Base-by-base conservation (phyloP, 2,329 filamentous ascomycete species). In the Colletotrichum camelliae region DNA sequence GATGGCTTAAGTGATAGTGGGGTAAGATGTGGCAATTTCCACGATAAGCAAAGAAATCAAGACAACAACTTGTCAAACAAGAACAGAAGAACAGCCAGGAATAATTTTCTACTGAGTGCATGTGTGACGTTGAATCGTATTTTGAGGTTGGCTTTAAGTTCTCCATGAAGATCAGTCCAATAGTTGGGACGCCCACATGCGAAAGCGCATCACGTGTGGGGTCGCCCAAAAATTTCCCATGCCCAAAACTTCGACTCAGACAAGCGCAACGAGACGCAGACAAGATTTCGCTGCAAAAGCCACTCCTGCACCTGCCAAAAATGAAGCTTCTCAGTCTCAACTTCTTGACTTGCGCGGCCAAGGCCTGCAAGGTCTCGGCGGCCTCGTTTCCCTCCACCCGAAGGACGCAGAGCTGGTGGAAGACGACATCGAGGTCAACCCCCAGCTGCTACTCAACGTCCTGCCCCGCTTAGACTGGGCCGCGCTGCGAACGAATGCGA, bases 271-370 rank as follows among this genome's bases (percentile, higher is more conserved):
- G 7, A 16, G 55, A 64, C 3, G 18, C 18, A 48, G 39, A 58
- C 65, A 33, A 69, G 37, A 43, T 31, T 35, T 66, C 27, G n/a
- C 31, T 58, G 27, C 31, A 58, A 24, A 65, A 5, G 58, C 2
- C n/a, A 29, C 37, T 18, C 29, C 37, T 15, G 16, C 39, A n/a
- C 37, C n/a, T 43, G 37, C 29, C 55, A 24, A 48, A 73, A 72
- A 99, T 99, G 97, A 98, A 98, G 86, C 89, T 98, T 77, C 92
- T 98, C 68, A 98, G 96, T 77, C 93, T 98, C 81, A 98, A 98
- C 87, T 99, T 99, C 86, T 89, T 98, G 79, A 97, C 95, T 81
- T 99, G 97, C 89, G 96, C 97, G 77, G 94, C 97, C 83, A 98
- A 98, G 89, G 90, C 94, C 72, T 99, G 97, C 93, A 98, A 97